Evolutionary conservation across 2,329 filamentous ascomycete species (phyloP).

Genomic region (Dryadomyces quercus-mongolicae): DNA sequence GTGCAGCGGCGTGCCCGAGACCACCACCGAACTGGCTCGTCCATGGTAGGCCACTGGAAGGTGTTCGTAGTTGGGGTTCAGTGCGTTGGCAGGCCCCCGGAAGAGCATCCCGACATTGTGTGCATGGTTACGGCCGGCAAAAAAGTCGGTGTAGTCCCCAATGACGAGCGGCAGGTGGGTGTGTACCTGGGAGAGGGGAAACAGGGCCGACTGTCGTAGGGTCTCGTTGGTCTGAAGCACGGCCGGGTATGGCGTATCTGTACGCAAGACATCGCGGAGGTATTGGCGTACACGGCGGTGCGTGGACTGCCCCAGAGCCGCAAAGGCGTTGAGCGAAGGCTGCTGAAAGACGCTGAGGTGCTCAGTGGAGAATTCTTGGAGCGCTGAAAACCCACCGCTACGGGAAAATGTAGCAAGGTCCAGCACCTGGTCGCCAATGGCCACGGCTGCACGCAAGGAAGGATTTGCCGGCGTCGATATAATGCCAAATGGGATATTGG

Average conservation of each 20-base stretch:
- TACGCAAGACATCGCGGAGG: slow-evolving; percentile 51
- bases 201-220: slow-evolving; percentile 44
- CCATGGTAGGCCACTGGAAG: slow-evolving; percentile 76
- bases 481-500: neutral
- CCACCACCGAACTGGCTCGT: slow-evolving; percentile 60
- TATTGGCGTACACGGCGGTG: slow-evolving; percentile 60
- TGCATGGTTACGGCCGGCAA: slow-evolving; percentile 68
- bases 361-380: neutral
- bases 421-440: neutral
- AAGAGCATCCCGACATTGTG: slow-evolving; percentile 59
- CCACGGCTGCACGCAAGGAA: neutral
- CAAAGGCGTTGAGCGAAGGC: slow-evolving; percentile 38
- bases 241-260: slow-evolving; percentile 43
- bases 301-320: slow-evolving; percentile 53
- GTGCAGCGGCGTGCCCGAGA: slow-evolving; percentile 59
- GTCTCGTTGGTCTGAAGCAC: slow-evolving; percentile 49
- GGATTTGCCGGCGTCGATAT: neutral
- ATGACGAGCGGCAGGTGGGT: slow-evolving; percentile 66
- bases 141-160: slow-evolving; percentile 80
- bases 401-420: neutral
- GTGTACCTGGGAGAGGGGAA: slow-evolving; percentile 46
- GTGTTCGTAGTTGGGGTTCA: slow-evolving; percentile 74
- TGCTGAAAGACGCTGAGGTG: neutral
- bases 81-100: slow-evolving; percentile 45
- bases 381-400: neutral